Evolutionary conservation across 495 filamentous ascomycete genomes (phyloP), one percentile per base, ranked within the genome.

Genomic region (Daldinia decipiens): DNA sequence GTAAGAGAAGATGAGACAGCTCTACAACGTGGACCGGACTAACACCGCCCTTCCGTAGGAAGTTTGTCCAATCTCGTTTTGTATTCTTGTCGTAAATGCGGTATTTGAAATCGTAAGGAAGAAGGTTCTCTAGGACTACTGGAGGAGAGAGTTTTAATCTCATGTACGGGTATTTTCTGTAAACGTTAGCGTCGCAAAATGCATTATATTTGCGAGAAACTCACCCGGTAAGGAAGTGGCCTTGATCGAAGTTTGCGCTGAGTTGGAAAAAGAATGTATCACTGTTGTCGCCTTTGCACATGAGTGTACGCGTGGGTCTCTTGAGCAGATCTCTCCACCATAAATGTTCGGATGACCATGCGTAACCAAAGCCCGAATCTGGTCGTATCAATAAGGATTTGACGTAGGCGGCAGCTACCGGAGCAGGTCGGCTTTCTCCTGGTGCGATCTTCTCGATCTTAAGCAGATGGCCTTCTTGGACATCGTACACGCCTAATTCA

Each of bases 51-150:
- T 97, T 98, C 58, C 95, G 87, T 21, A 99, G 79, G 82, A 99
- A 99, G 76, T 99, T 99, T 0, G 94, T 95, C 95, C 96, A 99
- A 78, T 99, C 95, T 77, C 96, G 95, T 82, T 92, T 94, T 0
- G 93, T 98, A 78, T 96, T 95, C 82, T 94, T 97, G 81, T 99
- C 95, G 75, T 98, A 98, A 24, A 99, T 98, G 59, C 94, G 88
- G 77, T 98, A 98, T 78, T 98, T 98, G 90, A 99, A 99, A 80
- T 98, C 96, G 74, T 91, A 98, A 0, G 95, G 95, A 27, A 99
- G 84, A 27, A 99, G 83, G 74, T 99, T 99, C 76, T 99, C 94
- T 12, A 99, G 84, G 71, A 97, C 94, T 51, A 99, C 87, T 0
- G 95, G 95, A 15, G 95, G 94, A 26, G 92, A 94, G 26, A 99